Evolutionary conservation across 352 stramenopile genomes (phyloP).

Genomic region (Pythium phragmitis): DNA sequence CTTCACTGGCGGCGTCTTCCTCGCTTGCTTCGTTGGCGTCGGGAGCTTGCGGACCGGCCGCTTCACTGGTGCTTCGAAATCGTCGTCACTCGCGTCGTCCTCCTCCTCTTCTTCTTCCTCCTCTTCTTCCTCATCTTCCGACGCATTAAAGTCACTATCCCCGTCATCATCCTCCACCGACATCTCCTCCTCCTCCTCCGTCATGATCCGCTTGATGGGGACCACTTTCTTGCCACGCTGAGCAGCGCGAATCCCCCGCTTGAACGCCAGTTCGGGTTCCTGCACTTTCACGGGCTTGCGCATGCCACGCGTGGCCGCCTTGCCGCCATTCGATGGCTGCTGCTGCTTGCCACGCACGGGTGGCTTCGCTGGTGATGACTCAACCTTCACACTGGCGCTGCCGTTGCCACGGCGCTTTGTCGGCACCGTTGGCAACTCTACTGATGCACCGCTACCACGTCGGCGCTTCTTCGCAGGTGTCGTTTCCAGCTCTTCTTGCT

Average conservation of each 20-base stretch:
- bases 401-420: background rate
- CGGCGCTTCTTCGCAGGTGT: slow-evolving; percentile 1
- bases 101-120: slow-evolving; percentile 38
- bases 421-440: background rate
- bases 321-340: slow-evolving; percentile 8
- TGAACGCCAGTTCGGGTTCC: slow-evolving; percentile 20
- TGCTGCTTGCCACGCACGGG: background rate
- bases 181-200: slow-evolving; percentile 18
- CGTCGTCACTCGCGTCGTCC: slow-evolving; percentile 32
- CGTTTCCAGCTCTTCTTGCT: background rate
- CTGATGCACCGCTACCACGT: background rate
- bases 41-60: slow-evolving; percentile 21
- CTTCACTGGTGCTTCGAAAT: slow-evolving; percentile 29
- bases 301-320: background rate
- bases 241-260: slow-evolving; percentile 12
- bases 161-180: slow-evolving; percentile 25
- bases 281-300: slow-evolving; percentile 22
- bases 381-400: background rate
- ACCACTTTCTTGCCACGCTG: slow-evolving; percentile 7
- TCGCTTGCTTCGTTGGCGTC: slow-evolving; percentile 16
- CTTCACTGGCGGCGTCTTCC: slow-evolving; percentile 4
- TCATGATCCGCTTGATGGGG: slow-evolving; percentile 1
- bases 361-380: background rate
- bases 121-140: slow-evolving; percentile 42
- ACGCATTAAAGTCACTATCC: slow-evolving; percentile 27